Evolutionary conservation across 2,329 filamentous ascomycete species (phyloP), one percentile per base, ranked within the genome.

Genomic region (Colletotrichum lindemuthianum): DNA sequence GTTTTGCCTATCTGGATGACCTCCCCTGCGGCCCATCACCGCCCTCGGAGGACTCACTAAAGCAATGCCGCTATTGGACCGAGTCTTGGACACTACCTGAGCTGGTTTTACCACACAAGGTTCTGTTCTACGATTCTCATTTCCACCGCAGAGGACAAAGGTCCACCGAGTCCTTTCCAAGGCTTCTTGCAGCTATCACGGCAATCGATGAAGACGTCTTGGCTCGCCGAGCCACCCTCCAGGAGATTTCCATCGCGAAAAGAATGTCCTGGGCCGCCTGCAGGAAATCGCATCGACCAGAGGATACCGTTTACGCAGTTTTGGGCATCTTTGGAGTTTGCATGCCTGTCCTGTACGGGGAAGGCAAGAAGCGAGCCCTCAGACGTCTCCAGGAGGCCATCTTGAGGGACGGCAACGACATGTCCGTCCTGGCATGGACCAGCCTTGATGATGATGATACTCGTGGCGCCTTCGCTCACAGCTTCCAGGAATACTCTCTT

Each of bases 251-350:
- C 12, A 9, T 44, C 2, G 58, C 58, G 6, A 12, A 24, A 2
- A 60, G 41, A n/a, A 55, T 60, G 43, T 55, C 50, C 3, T 60
- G 58, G 58, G 58, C 58, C 10, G 58, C 36, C 4, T 33, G 34
- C n/a, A 37, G 51, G 11, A 11, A 13, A 8, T 12, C 33, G 3
- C 13, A 13, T 6, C 13, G 13, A 4, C 40, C 41, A 12, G 58
- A 60, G 16, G 58, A 60, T 33, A 10, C 24, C 6, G 33, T 44
- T 15, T 60, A 60, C 12, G 13, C 58, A 8, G 43, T 55, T 24
- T 8, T 60, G 6, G 58, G 50, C 2, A 16, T 60, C 6, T 60
- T 60, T 12, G 43, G n/a, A 9, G 43, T 60, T 8, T 32, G 15
- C 44, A 49, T 60, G 41, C 58, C 58, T 3, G 10, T 60, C 2